Evolutionary conservation across 352 stramenopile species (phyloP).

Genomic region (Phytopythium ostracodes): DNA sequence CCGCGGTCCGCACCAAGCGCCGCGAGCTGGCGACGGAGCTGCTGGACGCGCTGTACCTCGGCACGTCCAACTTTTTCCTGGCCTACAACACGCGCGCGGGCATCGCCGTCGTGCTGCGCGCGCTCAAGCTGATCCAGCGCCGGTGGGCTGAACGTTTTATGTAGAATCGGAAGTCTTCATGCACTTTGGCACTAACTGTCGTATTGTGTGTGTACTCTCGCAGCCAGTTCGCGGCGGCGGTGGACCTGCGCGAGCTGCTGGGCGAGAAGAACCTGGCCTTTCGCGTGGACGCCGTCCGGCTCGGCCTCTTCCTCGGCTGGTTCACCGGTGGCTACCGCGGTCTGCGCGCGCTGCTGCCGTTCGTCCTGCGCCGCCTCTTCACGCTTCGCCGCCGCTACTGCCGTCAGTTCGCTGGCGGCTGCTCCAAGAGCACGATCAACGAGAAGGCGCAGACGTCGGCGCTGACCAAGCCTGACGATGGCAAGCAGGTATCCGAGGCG

Average conservation of each 20-base stretch:
- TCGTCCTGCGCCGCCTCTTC: constrained; percentile 33
- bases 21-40: constrained; percentile 46
- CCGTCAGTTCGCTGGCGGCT: neutral
- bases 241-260: constrained; percentile 59
- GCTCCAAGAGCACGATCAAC: neutral
- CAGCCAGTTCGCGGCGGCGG: constrained; percentile 44
- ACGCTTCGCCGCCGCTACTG: neutral
- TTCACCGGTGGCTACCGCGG: constrained; percentile 80
- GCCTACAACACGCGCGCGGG: constrained; percentile 86
- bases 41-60: constrained; percentile 65
- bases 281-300: constrained; percentile 78
- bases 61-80: constrained; percentile 81
- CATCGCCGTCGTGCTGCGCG: constrained; percentile 64
- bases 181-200: no score
- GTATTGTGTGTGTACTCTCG: neutral
- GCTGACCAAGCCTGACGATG: no score
- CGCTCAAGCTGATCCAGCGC: constrained; percentile 62
- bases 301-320: constrained; percentile 83
- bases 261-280: constrained; percentile 76
- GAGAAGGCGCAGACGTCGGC: no score
- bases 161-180: neutral
- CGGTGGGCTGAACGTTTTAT: constrained; percentile 18
- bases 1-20: constrained; percentile 13
- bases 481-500: constrained; percentile 4
- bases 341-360: constrained; percentile 47